A percentile compares a stretch with the other conserved stretches of the same genome.
phyloP scores from a whole-genome alignment of 2,329 filamentous ascomycete species.

The Colletotrichum cordylinicola region DNA sequence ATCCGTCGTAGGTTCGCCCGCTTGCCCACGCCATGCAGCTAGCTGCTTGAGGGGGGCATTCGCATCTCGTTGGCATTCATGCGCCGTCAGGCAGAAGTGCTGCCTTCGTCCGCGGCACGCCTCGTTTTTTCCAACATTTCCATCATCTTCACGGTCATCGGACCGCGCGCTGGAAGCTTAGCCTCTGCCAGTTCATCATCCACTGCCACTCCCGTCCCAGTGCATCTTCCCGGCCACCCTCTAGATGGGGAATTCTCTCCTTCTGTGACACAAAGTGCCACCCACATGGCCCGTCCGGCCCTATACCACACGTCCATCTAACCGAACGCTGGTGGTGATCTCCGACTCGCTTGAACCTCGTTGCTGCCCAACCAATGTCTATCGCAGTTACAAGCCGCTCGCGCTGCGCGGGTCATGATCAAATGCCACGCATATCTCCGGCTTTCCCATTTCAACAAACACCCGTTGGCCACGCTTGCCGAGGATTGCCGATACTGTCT shows the following conservation, averaged over 20 bases:
- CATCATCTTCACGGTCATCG: constrained; percentile 4
- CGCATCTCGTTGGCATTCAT: neutral
- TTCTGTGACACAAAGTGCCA: neutral
- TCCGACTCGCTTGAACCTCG: neutral
- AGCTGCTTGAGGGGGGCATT: neutral
- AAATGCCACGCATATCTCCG: neutral
- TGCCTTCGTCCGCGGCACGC: neutral
- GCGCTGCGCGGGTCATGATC: neutral
- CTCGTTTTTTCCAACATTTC: neutral
- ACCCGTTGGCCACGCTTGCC: neutral
- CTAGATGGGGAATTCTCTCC: neutral
- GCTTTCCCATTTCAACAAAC: neutral
- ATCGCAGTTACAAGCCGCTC: neutral
- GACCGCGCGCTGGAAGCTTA: constrained; percentile 5
- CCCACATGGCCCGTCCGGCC: neutral
- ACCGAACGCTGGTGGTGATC: neutral
- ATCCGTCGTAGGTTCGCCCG: neutral
- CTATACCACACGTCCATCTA: neutral
- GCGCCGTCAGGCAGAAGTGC: neutral
- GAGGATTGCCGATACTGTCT: neutral
- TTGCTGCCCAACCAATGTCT: neutral
- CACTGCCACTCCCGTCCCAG: neutral
- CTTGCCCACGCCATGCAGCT: constrained; percentile 6
- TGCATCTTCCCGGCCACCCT: neutral
- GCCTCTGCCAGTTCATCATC: neutral